Conservation (phyloP, 441 rosid species). For the Bruguiera hainesii region DNA sequence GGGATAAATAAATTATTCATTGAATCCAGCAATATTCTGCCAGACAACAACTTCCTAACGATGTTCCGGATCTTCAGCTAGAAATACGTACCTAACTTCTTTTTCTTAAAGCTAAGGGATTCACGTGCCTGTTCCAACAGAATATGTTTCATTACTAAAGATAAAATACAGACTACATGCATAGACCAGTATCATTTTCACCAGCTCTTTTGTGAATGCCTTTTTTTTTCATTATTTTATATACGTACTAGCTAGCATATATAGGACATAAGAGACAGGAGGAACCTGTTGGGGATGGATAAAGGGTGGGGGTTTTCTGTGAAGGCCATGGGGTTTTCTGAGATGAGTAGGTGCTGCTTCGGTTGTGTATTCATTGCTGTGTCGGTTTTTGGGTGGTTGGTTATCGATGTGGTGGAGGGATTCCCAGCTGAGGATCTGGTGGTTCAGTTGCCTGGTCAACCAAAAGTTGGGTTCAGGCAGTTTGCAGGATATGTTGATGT, state of each 20-base stretch:
- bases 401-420: constrained; percentile 32
- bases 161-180: background rate
- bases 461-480: constrained; percentile 61
- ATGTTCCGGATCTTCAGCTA: constrained; percentile 6
- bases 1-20: background rate
- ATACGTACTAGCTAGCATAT: background rate
- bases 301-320: constrained; percentile 3
- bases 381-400: constrained; percentile 23
- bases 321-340: constrained; percentile 11
- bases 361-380: constrained; percentile 20
- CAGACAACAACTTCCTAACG: background rate
- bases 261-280: background rate
- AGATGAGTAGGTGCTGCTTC: constrained; percentile 33
- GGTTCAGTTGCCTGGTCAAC: constrained; percentile 74
- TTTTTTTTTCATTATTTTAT: background rate
- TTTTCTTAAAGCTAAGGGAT: constrained; percentile 32
- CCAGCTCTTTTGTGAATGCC: constrained; percentile 1
- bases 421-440: constrained; percentile 70
- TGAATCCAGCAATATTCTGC: background rate
- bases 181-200: constrained; percentile 18
- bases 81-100: background rate
- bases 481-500: constrained; percentile 82
- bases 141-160: constrained; percentile 18
- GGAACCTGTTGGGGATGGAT: constrained; percentile 12
- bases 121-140: constrained; percentile 39